Conservation (phyloP, 148 eudicot genomes). For the Suaeda aralocaspica region DNA sequence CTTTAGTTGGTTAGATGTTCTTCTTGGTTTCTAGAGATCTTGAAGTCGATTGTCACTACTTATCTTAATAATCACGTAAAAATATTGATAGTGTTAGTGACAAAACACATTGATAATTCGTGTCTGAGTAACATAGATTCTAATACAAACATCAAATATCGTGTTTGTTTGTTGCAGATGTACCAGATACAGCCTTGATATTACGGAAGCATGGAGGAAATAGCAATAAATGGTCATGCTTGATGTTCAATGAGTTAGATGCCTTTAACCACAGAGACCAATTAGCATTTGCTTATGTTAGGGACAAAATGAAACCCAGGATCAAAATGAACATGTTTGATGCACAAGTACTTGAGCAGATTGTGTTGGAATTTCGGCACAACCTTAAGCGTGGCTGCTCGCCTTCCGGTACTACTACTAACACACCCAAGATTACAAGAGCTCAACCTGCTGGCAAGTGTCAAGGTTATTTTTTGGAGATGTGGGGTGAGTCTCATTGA, state of each 20-base stretch:
- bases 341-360: conserved; percentile 78
- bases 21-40: too few relatives aligned
- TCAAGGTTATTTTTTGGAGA: conserved; percentile 46
- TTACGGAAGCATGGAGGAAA: conserved; percentile 61
- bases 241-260: conserved; percentile 75
- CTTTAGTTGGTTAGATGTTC: too few relatives aligned
- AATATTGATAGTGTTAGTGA: too few relatives aligned
- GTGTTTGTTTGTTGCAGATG: conserved; percentile 65
- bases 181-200: conserved; percentile 82
- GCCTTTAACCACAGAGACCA: conserved; percentile 87
- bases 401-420: not conserved
- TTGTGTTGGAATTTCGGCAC: conserved; percentile 76
- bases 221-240: conserved; percentile 64
- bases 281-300: conserved; percentile 75
- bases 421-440: conserved; percentile 30
- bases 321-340: conserved; percentile 83
- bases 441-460: conserved; percentile 48
- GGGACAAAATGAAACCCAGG: conserved; percentile 75
- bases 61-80: too few relatives aligned
- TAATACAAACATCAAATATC: too few relatives aligned
- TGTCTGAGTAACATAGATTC: too few relatives aligned
- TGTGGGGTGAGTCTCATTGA: conserved; percentile 79
- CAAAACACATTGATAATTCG: too few relatives aligned
- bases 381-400: conserved; percentile 34
- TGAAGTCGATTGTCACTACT: too few relatives aligned